phyloP scores from a whole-genome alignment of 768 basidiomycete species.

The Mycena polygramma region DNA sequence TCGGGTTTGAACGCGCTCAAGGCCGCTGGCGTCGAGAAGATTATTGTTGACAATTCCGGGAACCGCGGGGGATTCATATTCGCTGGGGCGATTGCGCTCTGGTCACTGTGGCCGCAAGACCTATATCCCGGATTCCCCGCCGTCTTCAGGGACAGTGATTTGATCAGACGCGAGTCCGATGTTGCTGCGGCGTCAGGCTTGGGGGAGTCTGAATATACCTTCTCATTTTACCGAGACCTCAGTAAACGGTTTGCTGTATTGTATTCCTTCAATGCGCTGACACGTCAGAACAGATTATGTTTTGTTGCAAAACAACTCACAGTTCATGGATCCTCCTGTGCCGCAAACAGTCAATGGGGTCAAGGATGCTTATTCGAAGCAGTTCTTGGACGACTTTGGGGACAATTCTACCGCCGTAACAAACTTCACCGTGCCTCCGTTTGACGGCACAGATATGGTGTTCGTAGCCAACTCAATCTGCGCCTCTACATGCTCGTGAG shows the following conservation, averaged over 20 bases:
- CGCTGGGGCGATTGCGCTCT: conserved; percentile 34
- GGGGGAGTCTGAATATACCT: conserved; percentile 28
- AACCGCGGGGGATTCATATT: conserved; percentile 39
- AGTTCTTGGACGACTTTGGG: conserved; percentile 38
- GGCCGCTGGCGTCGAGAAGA: conserved; percentile 33
- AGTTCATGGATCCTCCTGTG: conserved; percentile 37
- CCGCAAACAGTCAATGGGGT: conserved; percentile 37
- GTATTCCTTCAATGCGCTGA: background rate
- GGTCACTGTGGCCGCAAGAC: conserved; percentile 7
- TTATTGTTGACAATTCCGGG: conserved; percentile 35
- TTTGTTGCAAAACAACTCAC: conserved; percentile 31
- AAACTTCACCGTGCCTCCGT: conserved; percentile 35
- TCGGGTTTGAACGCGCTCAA: conserved; percentile 34
- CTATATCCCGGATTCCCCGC: conserved; percentile 37
- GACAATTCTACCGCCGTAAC: conserved; percentile 28
- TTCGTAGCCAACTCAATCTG: background rate
- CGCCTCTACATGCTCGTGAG: background rate
- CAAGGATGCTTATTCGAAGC: conserved; percentile 34
- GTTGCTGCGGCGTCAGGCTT: conserved; percentile 22
- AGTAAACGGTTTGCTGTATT: conserved; percentile 1
- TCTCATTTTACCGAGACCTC: conserved; percentile 31
- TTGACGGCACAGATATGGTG: conserved; percentile 25
- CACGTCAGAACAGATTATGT: conserved; percentile 18
- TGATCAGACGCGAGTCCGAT: conserved; percentile 34
- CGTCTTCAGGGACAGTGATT: conserved; percentile 28